phyloP scores from a whole-genome alignment of 345 rosid species.

The Draba incana region DNA sequence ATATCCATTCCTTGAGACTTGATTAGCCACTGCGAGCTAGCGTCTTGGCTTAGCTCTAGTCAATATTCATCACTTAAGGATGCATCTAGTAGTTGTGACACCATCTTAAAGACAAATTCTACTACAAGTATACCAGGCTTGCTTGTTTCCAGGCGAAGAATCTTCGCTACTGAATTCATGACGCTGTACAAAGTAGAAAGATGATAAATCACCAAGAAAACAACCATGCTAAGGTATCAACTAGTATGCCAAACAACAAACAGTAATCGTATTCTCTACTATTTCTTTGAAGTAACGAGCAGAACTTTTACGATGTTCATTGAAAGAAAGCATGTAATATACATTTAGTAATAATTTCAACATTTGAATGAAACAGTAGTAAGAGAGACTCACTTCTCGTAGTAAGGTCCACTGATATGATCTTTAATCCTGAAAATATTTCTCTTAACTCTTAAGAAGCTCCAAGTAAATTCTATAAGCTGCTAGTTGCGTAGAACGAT shows the following conservation, averaged over 20 bases:
- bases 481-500: conserved; percentile 56
- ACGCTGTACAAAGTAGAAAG: conserved; percentile 54
- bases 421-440: conserved; percentile 58
- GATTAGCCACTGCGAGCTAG: conserved; percentile 62
- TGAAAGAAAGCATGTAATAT: conserved; percentile 7
- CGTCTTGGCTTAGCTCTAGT: conserved; percentile 62
- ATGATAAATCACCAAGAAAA: conserved; percentile 19
- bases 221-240: conserved; percentile 3
- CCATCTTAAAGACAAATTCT: conserved; percentile 65
- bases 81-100: conserved; percentile 86
- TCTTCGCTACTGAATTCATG: conserved; percentile 71
- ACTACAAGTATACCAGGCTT: conserved; percentile 73
- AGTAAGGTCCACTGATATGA: conserved; percentile 56
- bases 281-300: not conserved
- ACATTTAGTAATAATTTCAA: conserved; percentile 12
- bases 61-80: conserved; percentile 85
- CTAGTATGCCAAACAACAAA: not conserved
- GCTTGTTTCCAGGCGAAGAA: conserved; percentile 58
- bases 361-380: conserved; percentile 28
- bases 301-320: not conserved
- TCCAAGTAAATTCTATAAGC: conserved; percentile 90
- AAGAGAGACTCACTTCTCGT: conserved; percentile 58
- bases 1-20: conserved; percentile 71
- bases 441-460: conserved; percentile 75
- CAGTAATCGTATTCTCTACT: not conserved